Evolutionary conservation across 805 yeast genomes (phyloP).

Genomic region (Brettanomyces anomalus): DNA sequence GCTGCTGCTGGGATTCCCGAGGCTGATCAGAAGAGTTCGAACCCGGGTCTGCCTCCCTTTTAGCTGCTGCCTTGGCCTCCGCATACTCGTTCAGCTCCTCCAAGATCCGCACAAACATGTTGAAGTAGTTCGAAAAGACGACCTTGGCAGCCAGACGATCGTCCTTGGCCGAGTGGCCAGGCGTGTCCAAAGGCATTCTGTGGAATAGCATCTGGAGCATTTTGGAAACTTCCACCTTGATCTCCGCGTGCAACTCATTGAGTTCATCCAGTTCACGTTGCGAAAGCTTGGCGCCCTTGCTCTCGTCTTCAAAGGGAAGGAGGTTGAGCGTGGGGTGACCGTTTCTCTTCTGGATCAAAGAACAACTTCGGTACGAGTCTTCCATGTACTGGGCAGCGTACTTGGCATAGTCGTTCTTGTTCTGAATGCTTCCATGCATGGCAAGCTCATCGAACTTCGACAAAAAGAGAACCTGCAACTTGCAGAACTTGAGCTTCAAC

Average conservation of each 20-base stretch:
- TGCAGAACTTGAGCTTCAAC: slow-evolving; percentile 24
- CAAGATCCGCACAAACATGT: slow-evolving; percentile 44
- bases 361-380: slow-evolving; percentile 8
- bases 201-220: slow-evolving; percentile 48
- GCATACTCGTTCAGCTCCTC: slow-evolving; percentile 30
- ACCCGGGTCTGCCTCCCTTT: not conserved
- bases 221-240: slow-evolving; percentile 43
- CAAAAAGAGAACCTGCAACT: slow-evolving; percentile 20
- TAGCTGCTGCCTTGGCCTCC: not conserved
- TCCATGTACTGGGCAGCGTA: slow-evolving; percentile 27
- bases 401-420: slow-evolving; percentile 25
- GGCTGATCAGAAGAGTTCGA: not conserved
- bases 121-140: slow-evolving; percentile 62
- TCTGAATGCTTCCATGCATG: slow-evolving; percentile 21
- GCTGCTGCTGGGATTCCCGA: too few relatives aligned
- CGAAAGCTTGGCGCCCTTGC: not conserved
- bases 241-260: slow-evolving; percentile 21
- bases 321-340: not conserved
- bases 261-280: slow-evolving; percentile 10
- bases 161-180: slow-evolving; percentile 30
- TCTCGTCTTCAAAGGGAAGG: slow-evolving; percentile 1
- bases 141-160: slow-evolving; percentile 30
- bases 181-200: slow-evolving; percentile 50
- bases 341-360: not conserved
- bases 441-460: slow-evolving; percentile 20